Evolutionary conservation across 768 basidiomycete genomes (phyloP).

Genomic region (Kwoniella dendrophila): DNA sequence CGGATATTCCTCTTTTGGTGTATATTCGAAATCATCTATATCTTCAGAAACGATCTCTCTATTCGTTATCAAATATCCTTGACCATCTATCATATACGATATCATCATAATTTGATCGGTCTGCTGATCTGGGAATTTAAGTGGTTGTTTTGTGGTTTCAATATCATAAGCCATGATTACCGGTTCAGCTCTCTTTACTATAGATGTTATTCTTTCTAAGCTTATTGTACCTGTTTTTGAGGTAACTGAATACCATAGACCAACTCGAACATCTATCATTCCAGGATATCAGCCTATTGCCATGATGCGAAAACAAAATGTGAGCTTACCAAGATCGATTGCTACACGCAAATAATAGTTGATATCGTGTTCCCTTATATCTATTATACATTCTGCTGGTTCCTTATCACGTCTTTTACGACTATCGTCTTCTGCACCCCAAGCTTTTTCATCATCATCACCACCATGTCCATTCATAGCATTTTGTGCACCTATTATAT

Average conservation of each 20-base stretch:
- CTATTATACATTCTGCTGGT: conserved; percentile 88
- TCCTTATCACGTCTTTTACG: conserved; percentile 63
- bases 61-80: conserved; percentile 93
- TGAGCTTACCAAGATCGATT: conserved; percentile 74
- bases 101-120: conserved; percentile 99
- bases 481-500: conserved; percentile 70
- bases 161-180: conserved; percentile 99
- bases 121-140: conserved; percentile 94
- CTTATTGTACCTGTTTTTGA: conserved; percentile 78
- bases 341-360: conserved; percentile 98
- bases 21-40: conserved; percentile 98
- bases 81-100: conserved; percentile 97
- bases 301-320: neutral
- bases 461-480: conserved; percentile 56
- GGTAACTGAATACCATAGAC: conserved; percentile 92
- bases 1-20: conserved; percentile 95
- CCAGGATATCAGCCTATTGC: no score
- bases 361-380: conserved; percentile 93
- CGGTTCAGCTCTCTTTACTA: conserved; percentile 97
- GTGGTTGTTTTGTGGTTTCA: conserved; percentile 98
- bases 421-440: conserved; percentile 55
- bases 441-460: conserved; percentile 59
- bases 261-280: conserved; percentile 93
- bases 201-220: conserved; percentile 71
- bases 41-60: conserved; percentile 96